A percentile compares a stretch with the other conserved stretches of the same genome.
phyloP scores from a whole-genome alignment of 2,329 filamentous ascomycete genomes.

The Aspergillus sp. region DNA sequence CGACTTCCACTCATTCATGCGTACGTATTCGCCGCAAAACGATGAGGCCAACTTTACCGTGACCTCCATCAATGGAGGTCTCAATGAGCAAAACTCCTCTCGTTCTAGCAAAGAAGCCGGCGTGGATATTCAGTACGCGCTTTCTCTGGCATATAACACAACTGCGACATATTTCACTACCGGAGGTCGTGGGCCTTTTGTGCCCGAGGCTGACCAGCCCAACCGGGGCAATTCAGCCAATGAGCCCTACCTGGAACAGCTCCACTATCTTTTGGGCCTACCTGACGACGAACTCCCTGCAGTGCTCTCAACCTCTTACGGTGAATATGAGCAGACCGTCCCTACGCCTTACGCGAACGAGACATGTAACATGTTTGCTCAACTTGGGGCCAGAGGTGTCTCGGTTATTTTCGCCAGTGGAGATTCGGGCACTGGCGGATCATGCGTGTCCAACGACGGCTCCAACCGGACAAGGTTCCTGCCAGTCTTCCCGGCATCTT shows the following conservation, averaged over 20 bases:
- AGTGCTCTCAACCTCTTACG: conserved; percentile 62
- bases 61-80: conserved; percentile 49
- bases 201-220: conserved; percentile 42
- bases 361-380: conserved; percentile 55
- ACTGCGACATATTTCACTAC: conserved; percentile 53
- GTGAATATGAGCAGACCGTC: conserved; percentile 57
- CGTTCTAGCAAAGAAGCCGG: conserved; percentile 50
- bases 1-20: conserved; percentile 51
- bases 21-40: conserved; percentile 46
- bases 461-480: conserved; percentile 45
- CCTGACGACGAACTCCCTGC: conserved; percentile 50
- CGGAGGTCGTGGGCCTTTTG: conserved; percentile 47
- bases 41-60: conserved; percentile 49
- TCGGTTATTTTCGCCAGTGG: conserved; percentile 59
- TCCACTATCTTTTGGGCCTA: conserved; percentile 51
- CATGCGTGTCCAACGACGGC: conserved; percentile 49
- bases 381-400: conserved; percentile 58
- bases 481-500: conserved; percentile 49
- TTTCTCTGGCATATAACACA: conserved; percentile 48
- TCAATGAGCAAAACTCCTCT: conserved; percentile 40
- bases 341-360: conserved; percentile 52
- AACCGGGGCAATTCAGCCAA: conserved; percentile 42
- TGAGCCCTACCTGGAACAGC: conserved; percentile 60
- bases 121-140: conserved; percentile 55
- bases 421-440: conserved; percentile 52